Percentiles rank a stretch among this genome's conserved stretches.
These are phyloP conservation scores for Stemphylium beticola DNA, from an alignment of 2,329 filamentous ascomycete species.

Conservation along the genomic window DNA sequence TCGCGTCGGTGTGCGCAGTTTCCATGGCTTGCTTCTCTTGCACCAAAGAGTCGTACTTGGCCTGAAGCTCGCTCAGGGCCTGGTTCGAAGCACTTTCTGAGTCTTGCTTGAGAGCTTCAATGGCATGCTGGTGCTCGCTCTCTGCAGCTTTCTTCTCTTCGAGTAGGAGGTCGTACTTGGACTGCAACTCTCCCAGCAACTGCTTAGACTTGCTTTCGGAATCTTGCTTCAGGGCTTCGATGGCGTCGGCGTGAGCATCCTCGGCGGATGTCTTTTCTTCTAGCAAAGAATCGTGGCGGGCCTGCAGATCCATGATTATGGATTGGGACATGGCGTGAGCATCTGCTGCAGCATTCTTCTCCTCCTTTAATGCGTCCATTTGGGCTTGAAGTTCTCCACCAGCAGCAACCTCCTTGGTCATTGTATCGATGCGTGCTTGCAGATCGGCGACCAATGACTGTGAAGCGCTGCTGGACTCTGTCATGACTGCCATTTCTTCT, in stretches of 20 bases:
- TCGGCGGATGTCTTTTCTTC: constrained; percentile 40
- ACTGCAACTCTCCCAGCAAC: constrained; percentile 35
- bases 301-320: constrained; percentile 39
- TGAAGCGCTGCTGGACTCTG: constrained; percentile 29
- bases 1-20: constrained; percentile 31
- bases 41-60: constrained; percentile 27
- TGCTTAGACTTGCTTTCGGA: constrained; percentile 37
- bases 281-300: constrained; percentile 35
- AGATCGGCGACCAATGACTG: constrained; percentile 32
- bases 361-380: constrained; percentile 23
- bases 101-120: constrained; percentile 37
- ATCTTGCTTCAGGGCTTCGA: constrained; percentile 41
- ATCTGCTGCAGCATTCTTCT: constrained; percentile 29
- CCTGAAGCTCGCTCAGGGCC: constrained; percentile 12
- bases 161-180: constrained; percentile 36
- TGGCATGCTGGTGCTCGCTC: constrained; percentile 30
- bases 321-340: constrained; percentile 32
- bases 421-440: constrained; percentile 28
- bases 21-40: constrained; percentile 36
- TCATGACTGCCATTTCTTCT: constrained; percentile 30
- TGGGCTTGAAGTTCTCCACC: constrained; percentile 19
- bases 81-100: constrained; percentile 28
- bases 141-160: constrained; percentile 37
- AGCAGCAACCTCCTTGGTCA: constrained; percentile 20
- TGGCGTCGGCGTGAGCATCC: constrained; percentile 35